phyloP scores from a whole-genome alignment of 2,329 filamentous ascomycete genomes.

The Fusarium foetens region DNA sequence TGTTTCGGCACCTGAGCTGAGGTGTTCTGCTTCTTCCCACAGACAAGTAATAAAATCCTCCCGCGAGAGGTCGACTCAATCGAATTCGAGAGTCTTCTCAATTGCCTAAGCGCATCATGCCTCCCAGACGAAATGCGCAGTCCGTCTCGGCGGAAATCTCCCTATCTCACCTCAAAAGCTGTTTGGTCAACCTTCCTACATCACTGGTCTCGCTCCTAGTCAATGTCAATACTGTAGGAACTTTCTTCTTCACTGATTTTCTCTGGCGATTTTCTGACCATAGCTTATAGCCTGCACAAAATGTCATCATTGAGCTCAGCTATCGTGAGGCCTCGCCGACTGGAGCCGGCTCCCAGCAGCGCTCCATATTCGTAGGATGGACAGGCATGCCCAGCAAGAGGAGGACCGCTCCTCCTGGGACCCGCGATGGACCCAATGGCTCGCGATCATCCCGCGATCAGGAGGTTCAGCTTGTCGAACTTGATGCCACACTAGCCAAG shows the following conservation, averaged over 20 bases:
- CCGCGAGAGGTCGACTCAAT: not conserved
- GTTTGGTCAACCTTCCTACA: constrained; percentile 90
- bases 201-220: constrained; percentile 85
- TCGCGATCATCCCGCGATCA: constrained; percentile 73
- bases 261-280: constrained; percentile 14
- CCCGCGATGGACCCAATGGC: constrained; percentile 76
- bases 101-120: constrained; percentile 50
- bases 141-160: constrained; percentile 84
- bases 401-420: constrained; percentile 76
- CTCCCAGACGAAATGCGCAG: constrained; percentile 64
- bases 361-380: constrained; percentile 91
- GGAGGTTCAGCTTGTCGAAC: constrained; percentile 81
- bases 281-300: constrained; percentile 78
- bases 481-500: constrained; percentile 85
- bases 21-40: constrained; percentile 7
- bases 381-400: constrained; percentile 97
- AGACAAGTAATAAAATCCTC: constrained; percentile 24
- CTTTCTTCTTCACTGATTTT: not conserved
- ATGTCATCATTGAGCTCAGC: constrained; percentile 93
- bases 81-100: constrained; percentile 7
- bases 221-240: constrained; percentile 85
- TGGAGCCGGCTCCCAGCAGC: constrained; percentile 61
- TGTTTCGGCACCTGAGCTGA: constrained; percentile 25
- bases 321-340: constrained; percentile 67
- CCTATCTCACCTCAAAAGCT: constrained; percentile 89